A percentile compares a stretch with the other conserved stretches of the same genome.
phyloP scores from a whole-genome alignment of 495 filamentous ascomycete species.

The Daldinia decipiens region DNA sequence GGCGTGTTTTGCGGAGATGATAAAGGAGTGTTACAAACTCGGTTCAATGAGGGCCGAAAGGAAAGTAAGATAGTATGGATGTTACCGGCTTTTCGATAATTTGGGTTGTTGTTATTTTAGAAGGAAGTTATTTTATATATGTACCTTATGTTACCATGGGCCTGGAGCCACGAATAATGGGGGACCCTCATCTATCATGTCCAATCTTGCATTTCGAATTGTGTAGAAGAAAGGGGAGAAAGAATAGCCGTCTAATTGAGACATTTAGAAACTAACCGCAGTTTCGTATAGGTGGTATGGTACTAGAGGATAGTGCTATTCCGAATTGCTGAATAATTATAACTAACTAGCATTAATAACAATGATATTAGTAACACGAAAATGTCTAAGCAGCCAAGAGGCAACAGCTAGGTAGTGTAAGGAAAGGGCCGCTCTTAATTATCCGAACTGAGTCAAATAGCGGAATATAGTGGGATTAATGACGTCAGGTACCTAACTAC shows the following conservation, averaged over 20 bases:
- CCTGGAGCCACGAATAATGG: neutral
- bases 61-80: neutral
- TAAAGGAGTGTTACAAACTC: constrained; percentile 10
- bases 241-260: neutral
- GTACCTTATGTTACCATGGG: neutral
- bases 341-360: neutral
- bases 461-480: neutral
- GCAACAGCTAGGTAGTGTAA: neutral
- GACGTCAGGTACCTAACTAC: too few species aligned
- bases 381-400: too few species aligned
- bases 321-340: constrained; percentile 8
- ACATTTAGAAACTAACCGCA: neutral
- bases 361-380: neutral
- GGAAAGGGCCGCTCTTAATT: neutral
- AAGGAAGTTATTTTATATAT: constrained; percentile 8
- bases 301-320: neutral
- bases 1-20: constrained; percentile 18
- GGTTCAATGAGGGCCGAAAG: neutral
- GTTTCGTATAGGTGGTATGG: too few species aligned
- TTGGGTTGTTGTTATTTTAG: neutral
- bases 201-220: neutral
- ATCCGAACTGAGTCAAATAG: neutral
- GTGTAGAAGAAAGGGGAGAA: constrained; percentile 6
- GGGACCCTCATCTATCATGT: neutral
- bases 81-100: neutral